Conservation (phyloP, 257 asterid species). For the Schizonepeta tenuifolia region DNA sequence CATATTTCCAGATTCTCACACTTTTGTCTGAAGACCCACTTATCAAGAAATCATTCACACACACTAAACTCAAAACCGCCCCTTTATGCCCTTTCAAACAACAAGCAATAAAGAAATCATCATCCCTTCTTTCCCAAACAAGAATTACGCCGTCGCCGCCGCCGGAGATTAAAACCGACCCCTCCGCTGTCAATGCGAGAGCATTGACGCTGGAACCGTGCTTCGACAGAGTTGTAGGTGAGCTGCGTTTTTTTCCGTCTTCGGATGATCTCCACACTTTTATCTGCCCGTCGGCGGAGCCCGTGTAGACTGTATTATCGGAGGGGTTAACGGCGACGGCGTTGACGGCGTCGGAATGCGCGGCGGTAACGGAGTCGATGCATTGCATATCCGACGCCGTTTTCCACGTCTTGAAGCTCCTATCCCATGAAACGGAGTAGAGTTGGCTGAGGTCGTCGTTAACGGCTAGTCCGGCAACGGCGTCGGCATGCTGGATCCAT, state of each 20-base stretch:
- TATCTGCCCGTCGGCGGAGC: constrained; percentile 57
- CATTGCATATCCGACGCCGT: constrained; percentile 45
- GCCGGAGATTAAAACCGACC: constrained; percentile 50
- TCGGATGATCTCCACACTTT: constrained; percentile 45
- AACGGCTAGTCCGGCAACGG: constrained; percentile 50
- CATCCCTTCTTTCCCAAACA: constrained; percentile 43
- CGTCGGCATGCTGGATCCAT: constrained; percentile 61
- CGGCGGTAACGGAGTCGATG: constrained; percentile 47
- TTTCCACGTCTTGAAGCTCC: constrained; percentile 56
- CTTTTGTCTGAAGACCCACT: constrained; percentile 66
- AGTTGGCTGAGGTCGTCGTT: constrained; percentile 33
- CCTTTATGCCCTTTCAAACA: constrained; percentile 56
- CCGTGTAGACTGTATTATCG: constrained; percentile 48
- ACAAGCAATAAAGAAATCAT: constrained; percentile 25
- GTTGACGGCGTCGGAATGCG: constrained; percentile 63
- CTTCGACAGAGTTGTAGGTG: constrained; percentile 22
- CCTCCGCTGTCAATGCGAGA: constrained; percentile 42
- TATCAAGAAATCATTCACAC: constrained; percentile 43
- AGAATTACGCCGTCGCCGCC: constrained; percentile 49
- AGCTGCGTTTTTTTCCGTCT: not conserved
- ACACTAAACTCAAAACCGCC: constrained; percentile 45
- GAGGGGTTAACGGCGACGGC: constrained; percentile 39
- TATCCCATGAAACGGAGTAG: constrained; percentile 67
- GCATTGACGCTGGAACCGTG: constrained; percentile 60
- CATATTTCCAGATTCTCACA: constrained; percentile 54